Evolutionary conservation across 176 grass and related monocot genomes (phyloP), one percentile per base, ranked within the genome.

Genomic region (Hyparrhenia diplandra): DNA sequence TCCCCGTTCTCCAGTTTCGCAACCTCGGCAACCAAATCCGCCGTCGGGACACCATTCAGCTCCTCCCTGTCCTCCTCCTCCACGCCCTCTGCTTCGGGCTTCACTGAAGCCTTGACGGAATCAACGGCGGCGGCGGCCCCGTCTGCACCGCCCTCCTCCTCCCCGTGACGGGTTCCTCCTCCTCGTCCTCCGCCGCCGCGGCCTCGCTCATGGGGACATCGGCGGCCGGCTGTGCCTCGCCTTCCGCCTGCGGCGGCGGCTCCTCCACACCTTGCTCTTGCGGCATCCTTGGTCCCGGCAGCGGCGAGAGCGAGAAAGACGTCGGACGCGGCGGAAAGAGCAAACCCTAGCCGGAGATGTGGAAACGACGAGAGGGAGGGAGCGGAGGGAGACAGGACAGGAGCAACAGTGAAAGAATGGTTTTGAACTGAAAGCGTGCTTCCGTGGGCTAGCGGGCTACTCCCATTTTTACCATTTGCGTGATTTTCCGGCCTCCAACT

Each of bases 1-100:
- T 75, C 62, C 6, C 84, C 84, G 18, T 90, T 83, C 64, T 82
- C 88, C 71, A 82, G 31, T 28, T 86, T 75, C 43, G 68, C 84
- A 10, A 59, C 74, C 31, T 83, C 74, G 27, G 37, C 67, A 21
- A 17, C 36, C 36, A 31, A 63, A 83, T 78, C 83, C 27, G 24
- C 62, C 54, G 76, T 51, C 5, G 31, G 49, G 46, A 17, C 79
- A 23, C 60, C 83, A 57, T 41, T 35, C 30, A 31, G 37, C 24
- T 61, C 67, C 73, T 43, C 70, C 31, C 20, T 18, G 17, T 18
- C 47, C 12, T 18, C 87, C 23, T 72, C 87, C 34, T 60, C 73
- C 9, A 39, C 73, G 28, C 61, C 83, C 11, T 34, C 46, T 35
- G 37, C 73, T 73, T 85, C 51, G 7, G 25, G 47, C 79, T 82